phyloP scores from a whole-genome alignment of 306 rosid genomes.

The Gastrolobium villosum region DNA sequence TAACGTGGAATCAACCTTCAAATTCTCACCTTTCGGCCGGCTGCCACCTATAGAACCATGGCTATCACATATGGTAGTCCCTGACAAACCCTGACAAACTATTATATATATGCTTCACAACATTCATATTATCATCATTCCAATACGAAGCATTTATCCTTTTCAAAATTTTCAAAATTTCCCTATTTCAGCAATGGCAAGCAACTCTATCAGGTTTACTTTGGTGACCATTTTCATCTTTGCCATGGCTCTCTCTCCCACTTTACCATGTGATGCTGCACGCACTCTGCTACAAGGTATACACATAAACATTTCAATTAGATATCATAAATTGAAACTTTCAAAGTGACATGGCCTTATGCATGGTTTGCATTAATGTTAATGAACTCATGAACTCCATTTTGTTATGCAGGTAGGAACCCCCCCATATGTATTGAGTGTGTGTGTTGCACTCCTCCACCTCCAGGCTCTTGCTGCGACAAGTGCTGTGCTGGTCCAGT shows the following conservation, averaged over 20 bases:
- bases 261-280: slow-evolving; percentile 45
- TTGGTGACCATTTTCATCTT: slow-evolving; percentile 51
- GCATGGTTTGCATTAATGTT: neutral
- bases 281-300: slow-evolving; percentile 13
- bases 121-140: too few relatives aligned
- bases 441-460: slow-evolving; percentile 48
- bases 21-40: too few relatives aligned
- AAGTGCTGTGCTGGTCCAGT: slow-evolving; percentile 57
- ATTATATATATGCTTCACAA: too few relatives aligned
- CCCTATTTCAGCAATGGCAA: slow-evolving; percentile 35
- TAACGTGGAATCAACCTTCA: too few relatives aligned
- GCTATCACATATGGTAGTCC: too few relatives aligned
- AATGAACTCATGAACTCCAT: neutral
- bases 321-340: too few relatives aligned
- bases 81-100: too few relatives aligned
- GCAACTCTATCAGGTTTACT: slow-evolving; percentile 43
- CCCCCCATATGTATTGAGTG: slow-evolving; percentile 25
- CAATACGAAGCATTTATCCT: too few relatives aligned
- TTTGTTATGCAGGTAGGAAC: slow-evolving; percentile 10
- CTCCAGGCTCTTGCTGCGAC: slow-evolving; percentile 57
- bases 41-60: too few relatives aligned
- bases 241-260: slow-evolving; percentile 48
- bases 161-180: too few relatives aligned
- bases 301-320: too few relatives aligned
- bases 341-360: too few relatives aligned